phyloP scores from a whole-genome alignment of 2,329 filamentous ascomycete species.

The Fulvia fulva region DNA sequence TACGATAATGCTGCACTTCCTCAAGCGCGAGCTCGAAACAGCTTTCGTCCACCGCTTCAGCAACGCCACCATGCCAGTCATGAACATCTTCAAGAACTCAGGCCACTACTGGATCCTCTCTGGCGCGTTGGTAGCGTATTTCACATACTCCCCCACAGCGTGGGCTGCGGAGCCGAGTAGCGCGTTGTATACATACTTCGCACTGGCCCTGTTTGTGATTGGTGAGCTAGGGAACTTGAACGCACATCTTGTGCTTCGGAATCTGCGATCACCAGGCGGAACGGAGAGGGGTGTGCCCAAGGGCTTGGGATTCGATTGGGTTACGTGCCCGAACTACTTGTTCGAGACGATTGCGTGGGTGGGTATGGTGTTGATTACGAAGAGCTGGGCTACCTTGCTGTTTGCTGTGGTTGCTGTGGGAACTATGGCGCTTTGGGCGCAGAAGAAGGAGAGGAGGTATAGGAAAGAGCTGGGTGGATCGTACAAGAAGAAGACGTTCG shows the following conservation, averaged over 20 bases:
- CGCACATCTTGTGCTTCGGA: constrained; percentile 73
- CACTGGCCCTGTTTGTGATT: constrained; percentile 67
- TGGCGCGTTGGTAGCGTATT: constrained; percentile 76
- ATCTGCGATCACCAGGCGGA: constrained; percentile 71
- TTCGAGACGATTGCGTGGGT: constrained; percentile 87
- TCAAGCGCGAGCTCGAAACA: constrained; percentile 94
- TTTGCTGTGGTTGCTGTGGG: constrained; percentile 69
- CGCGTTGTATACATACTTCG: constrained; percentile 58
- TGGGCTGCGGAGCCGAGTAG: constrained; percentile 52
- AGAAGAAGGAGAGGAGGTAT: constrained; percentile 87
- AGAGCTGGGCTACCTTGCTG: constrained; percentile 71
- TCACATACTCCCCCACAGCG: constrained; percentile 74
- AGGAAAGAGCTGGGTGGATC: constrained; percentile 85
- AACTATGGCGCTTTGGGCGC: constrained; percentile 85
- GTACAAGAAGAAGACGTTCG: constrained; percentile 91
- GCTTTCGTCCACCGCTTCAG: constrained; percentile 94
- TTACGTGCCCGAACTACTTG: constrained; percentile 97
- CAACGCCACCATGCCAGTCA: constrained; percentile 83
- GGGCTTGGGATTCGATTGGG: constrained; percentile 77
- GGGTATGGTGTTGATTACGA: constrained; percentile 73
- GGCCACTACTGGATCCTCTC: constrained; percentile 88
- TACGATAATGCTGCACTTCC: constrained; percentile 77
- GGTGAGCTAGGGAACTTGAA: constrained; percentile 77
- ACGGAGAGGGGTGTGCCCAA: constrained; percentile 83
- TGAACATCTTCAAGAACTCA: constrained; percentile 92